Base-by-base conservation (phyloP, 169 alveolate species). In the Eimeria necatrix region DNA sequence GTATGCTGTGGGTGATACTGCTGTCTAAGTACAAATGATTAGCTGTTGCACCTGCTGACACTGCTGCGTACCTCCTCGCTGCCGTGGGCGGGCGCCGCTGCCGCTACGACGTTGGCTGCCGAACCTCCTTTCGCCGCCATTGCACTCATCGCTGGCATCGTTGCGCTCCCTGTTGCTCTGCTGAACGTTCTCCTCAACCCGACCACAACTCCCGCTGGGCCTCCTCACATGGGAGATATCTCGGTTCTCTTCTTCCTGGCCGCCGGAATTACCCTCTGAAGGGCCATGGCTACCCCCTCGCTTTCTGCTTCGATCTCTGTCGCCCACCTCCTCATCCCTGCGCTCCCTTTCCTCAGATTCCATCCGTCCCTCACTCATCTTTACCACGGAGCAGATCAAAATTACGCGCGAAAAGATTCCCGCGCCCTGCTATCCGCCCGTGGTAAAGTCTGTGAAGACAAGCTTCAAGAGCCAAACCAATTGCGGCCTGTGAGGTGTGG, bases 21-120 rank as follows among this genome's bases (percentile, higher is more conserved):
- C 80, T 60, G 92, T 60, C 92, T 85, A 85, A 49, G 60, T 60
- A 24, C 80, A 59, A 60, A 83, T 8, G 91, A 85, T 85, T 85
- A 85, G 92, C 92, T 85, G 92, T 78, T 49, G 92, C 92, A 85
- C 26, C 92, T 85, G 92, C 51, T 85, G 92, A 85, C 14, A 85
- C 92, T 85, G 92, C 92, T 85, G 92, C 92, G 92, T 85, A 85
- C 92, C 92, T 85, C 92, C 92, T 85, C 92, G 92, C 92, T 85
- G 92, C 18, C 92, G 92, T 85, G 92, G 92, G 49, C 92, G 92
- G 49, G 81, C 92, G 56, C 92, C 92, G 70, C 92, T 85, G 92
- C 92, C 92, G 92, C 92, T 85, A 59, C 92, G 92, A 53, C 92
- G 92, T 41, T 85, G 92, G 81, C 92, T 85, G 92, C 92, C 92